Percentiles rank a stretch among this genome's conserved stretches.
Evolutionary conservation across 2,329 filamentous ascomycete genomes (phyloP).

Genomic region (Paecilomyces formosus): DNA sequence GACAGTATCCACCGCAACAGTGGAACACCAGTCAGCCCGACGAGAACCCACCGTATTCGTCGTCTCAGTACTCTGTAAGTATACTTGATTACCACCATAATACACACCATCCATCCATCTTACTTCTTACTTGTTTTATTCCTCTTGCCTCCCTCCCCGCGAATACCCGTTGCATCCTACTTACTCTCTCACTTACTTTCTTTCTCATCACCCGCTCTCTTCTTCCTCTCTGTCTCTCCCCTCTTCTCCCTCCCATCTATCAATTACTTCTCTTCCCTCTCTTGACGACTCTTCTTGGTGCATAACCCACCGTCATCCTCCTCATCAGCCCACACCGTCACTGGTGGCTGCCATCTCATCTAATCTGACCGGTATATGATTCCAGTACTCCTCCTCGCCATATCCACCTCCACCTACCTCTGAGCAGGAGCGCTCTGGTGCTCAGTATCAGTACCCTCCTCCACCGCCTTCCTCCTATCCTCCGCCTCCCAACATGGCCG

Average conservation of each 20-base stretch:
- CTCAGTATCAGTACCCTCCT: constrained; percentile 24
- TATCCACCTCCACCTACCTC: constrained; percentile 19
- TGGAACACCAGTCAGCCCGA: constrained; percentile 33
- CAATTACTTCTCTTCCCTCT: not conserved
- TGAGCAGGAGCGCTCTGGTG: constrained; percentile 5
- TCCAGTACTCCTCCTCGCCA: constrained; percentile 24
- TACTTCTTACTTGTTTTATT: constrained; percentile 8
- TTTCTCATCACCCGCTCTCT: not conserved
- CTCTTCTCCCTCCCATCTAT: no score
- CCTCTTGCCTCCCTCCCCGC: not conserved
- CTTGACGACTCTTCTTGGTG: constrained; percentile 1
- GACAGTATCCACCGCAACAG: constrained; percentile 38
- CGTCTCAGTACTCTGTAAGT: constrained; percentile 32
- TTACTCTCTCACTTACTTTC: not conserved
- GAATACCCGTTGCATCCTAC: not conserved
- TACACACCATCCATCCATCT: not conserved
- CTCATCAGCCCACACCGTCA: constrained; percentile 1
- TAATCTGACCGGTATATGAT: constrained; percentile 1
- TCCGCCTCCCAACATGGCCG: constrained; percentile 33
- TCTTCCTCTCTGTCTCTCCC: no score
- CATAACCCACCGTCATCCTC: constrained; percentile 1
- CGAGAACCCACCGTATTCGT: constrained; percentile 29
- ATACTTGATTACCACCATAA: constrained; percentile 9
- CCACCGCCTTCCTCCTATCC: constrained; percentile 27
- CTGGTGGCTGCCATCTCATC: not conserved